phyloP scores from a whole-genome alignment of 306 rosid genomes.

The Arachis hypogaea region DNA sequence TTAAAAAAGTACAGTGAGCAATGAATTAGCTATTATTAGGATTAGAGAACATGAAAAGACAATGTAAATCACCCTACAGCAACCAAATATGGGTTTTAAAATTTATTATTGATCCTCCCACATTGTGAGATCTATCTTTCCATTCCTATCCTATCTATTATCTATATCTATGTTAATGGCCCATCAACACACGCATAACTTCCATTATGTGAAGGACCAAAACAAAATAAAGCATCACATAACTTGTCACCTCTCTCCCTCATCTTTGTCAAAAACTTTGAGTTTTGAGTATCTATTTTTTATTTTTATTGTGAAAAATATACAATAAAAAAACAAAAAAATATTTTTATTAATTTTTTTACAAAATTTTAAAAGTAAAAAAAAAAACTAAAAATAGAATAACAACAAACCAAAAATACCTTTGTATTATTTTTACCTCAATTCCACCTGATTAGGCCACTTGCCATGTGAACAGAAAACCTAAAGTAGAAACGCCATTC shows the following conservation, averaged over 20 bases:
- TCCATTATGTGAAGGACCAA: conserved; percentile 1
- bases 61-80: not conserved
- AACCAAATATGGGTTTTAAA: not conserved
- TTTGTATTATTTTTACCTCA: no score
- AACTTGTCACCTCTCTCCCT: conserved; percentile 25
- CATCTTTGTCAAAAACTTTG: not conserved
- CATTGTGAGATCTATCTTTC: not conserved
- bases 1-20: no score
- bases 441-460: conserved; percentile 10
- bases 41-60: not conserved
- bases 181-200: not conserved
- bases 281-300: no score
- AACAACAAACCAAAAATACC: no score
- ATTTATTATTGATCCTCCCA: not conserved
- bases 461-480: conserved; percentile 47
- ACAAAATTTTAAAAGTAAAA: no score
- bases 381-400: no score
- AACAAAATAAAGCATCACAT: conserved; percentile 26
- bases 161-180: conserved; percentile 13
- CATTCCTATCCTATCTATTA: conserved; percentile 10
- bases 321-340: no score
- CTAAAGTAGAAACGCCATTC: conserved; percentile 27
- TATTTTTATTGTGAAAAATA: no score
- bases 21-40: not conserved
- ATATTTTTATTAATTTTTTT: no score